Evolutionary conservation across 2,329 filamentous ascomycete genomes (phyloP), one percentile per base, ranked within the genome.

Genomic region (Lachnellula suecica): DNA sequence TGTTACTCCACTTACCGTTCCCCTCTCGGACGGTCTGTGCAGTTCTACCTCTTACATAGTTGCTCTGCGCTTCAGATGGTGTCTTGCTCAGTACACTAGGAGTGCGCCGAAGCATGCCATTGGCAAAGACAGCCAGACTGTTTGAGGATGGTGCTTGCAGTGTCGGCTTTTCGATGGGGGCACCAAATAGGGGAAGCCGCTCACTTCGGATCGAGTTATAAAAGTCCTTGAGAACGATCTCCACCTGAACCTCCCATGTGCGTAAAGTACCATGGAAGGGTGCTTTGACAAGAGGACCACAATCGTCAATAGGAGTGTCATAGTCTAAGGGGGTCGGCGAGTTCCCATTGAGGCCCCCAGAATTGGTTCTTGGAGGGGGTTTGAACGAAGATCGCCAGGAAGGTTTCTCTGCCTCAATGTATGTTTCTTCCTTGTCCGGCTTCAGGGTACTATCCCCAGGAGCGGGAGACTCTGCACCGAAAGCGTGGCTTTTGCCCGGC

Each of bases 1-100:
- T 96, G 34, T 88, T 89, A 41, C 84, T 82, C 88, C 91, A 97
- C 48, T 85, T 85, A 0, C 53, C 80, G 74, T 51, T 71, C 61
- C 58, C 70, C 59, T 52, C 71, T 65, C 67, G 63, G 2, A 66
- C 58, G 9, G 63, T 64, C n/a, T 57, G 82, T 74, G 64, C 80
- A 75, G 61, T 95, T 88, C 23, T 82, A n/a, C 89, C 89, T 47
- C 91, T 84, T 17, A 78, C 70, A 52, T 87, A 88, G 51, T n/a
- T n/a, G n/a, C 81, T 79, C 53, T 83, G 81, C 49, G 82, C 84
- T 61, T 97, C 94, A 0, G 94, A 97, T 1, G 91, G 91, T 25
- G 91, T 85, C 71, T 96, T 97, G 77, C 92, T 97, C 54, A 97
- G 78, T 5, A 94, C 89, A 66, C 92, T 97, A 1, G 93, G 93